Base-by-base conservation (phyloP, 108 stramenopile genomes). In the Cyclotella kingstonii region DNA sequence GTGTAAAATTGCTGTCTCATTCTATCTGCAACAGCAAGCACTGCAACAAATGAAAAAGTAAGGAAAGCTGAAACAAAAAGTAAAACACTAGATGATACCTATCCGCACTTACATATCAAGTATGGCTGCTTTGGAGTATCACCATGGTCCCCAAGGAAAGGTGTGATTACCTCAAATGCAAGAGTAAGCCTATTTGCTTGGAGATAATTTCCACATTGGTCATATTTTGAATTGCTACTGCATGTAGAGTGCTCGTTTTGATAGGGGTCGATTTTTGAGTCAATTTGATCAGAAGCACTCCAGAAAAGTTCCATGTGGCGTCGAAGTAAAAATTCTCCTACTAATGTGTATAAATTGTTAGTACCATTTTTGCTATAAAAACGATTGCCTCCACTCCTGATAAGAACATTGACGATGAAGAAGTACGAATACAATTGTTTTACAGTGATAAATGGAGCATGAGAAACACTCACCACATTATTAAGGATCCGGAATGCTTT, bases 401-500 rank as follows among this genome's bases (percentile, higher is more conserved):
- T 9, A 3, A 5, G 18, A 18, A 19, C n/a, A n/a, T n/a, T n/a
- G n/a, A 46, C 2, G 39, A 10, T 25, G 11, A 30, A 19, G 33
- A 33, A 12, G 4, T 21, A 34, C 8, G 41, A 25, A 25, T 1
- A 57, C 27, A 15, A 7, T n/a, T 15, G 56, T 41, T 2, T 29
- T 14, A 9, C 26, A 3, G 10, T 51, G 28, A 30, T 8, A 3
- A 14, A 38, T 54, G 3, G 6, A 18, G 22, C 15, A 25, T 45
- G n/a, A 2, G 11, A 46, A 29, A 33, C 1, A 48, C 47, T 5
- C 39, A 62, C 91, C 91, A 93, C 39, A 93, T 54, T 22, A 93
- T 38, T n/a, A 93, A 55, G 11, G 83, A 85, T n/a, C 91, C 91
- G n/a, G 91, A 93, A 59, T 93, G 91, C 45, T 93, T 93, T 39